Evolutionary conservation across 208 protist species (phyloP).

Genomic region (Crithidia mellificae): DNA sequence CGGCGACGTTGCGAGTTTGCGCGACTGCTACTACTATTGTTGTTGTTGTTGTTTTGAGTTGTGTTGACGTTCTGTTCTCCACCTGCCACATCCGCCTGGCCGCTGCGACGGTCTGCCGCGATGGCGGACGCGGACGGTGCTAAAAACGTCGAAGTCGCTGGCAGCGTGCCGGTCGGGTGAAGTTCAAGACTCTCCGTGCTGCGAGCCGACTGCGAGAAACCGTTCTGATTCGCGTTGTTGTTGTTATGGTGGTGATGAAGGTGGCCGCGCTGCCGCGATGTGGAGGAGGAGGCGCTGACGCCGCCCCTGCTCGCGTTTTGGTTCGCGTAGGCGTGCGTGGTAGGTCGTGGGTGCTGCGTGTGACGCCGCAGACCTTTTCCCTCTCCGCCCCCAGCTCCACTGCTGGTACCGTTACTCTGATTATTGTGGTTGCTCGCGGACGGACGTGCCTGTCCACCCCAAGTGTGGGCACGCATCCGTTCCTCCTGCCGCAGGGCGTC

Average conservation of each 20-base stretch:
- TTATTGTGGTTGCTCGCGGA: slow-evolving; percentile 1
- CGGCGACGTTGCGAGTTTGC: slow-evolving; percentile 2
- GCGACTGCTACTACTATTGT: slow-evolving; percentile 14
- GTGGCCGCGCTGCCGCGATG: too few species aligned
- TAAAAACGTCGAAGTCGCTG: not conserved
- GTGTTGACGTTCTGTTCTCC: not conserved
- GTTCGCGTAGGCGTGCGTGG: too few species aligned
- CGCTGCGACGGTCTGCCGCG: not conserved
- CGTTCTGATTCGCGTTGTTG: not conserved
- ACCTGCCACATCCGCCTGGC: not conserved
- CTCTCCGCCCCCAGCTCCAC: too few species aligned
- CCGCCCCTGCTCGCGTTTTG: too few species aligned
- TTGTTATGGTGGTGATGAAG: not conserved
- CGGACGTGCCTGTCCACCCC: slow-evolving; percentile 41
- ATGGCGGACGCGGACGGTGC: not conserved
- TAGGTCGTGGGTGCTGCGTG: too few species aligned
- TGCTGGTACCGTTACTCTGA: not conserved
- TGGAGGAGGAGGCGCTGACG: too few species aligned
- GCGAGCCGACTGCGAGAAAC: not conserved
- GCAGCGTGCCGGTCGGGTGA: not conserved
- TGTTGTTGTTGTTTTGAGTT: not conserved
- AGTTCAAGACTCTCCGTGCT: not conserved
- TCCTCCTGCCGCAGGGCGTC: slow-evolving; percentile 63
- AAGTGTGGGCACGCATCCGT: slow-evolving; percentile 46
- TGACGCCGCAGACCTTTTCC: too few species aligned